A percentile compares a stretch with the other conserved stretches of the same genome.
Conservation (phyloP, 1,139 yeast species). For the Diutina scorzettiae region DNA sequence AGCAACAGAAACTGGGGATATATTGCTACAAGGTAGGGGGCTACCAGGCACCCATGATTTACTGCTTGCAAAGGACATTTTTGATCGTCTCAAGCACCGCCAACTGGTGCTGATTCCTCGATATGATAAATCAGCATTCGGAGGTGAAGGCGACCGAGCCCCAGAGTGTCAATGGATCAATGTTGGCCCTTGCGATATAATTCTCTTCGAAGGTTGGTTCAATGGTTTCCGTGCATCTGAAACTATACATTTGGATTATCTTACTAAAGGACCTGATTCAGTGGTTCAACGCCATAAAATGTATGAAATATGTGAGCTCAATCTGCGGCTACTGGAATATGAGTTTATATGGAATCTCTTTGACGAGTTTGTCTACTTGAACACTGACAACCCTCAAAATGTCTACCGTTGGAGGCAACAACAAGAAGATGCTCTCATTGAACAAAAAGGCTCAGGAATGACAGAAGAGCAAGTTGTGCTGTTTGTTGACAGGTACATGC, state of each 20-base stretch:
- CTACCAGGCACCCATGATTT: constrained; percentile 92
- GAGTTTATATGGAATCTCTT: constrained; percentile 44
- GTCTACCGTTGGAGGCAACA: constrained; percentile 75
- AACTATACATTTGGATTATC: constrained; percentile 11
- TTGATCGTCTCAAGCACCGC: constrained; percentile 11
- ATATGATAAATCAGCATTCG: constrained; percentile 66
- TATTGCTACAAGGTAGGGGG: constrained; percentile 66
- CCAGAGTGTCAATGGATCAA: constrained; percentile 24
- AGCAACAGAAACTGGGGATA: constrained; percentile 25
- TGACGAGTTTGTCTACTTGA: constrained; percentile 50
- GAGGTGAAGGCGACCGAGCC: constrained; percentile 72
- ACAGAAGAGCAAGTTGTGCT: constrained; percentile 48
- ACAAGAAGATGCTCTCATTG: constrained; percentile 66
- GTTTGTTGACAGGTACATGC: constrained; percentile 81
- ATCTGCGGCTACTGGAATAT: constrained; percentile 38
- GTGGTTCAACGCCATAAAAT: constrained; percentile 16
- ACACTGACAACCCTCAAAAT: constrained; percentile 45
- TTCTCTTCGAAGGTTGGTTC: constrained; percentile 92
- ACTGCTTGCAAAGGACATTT: constrained; percentile 19
- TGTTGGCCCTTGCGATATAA: constrained; percentile 34
- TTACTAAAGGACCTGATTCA: constrained; percentile 12
- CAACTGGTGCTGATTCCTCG: constrained; percentile 39
- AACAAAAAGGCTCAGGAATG: constrained; percentile 61
- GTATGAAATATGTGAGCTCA: constrained; percentile 30
- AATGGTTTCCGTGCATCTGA: constrained; percentile 52